Evolutionary conservation across 75 land plant species (phyloP).

Genomic region (Selaginella moellendorffii): DNA sequence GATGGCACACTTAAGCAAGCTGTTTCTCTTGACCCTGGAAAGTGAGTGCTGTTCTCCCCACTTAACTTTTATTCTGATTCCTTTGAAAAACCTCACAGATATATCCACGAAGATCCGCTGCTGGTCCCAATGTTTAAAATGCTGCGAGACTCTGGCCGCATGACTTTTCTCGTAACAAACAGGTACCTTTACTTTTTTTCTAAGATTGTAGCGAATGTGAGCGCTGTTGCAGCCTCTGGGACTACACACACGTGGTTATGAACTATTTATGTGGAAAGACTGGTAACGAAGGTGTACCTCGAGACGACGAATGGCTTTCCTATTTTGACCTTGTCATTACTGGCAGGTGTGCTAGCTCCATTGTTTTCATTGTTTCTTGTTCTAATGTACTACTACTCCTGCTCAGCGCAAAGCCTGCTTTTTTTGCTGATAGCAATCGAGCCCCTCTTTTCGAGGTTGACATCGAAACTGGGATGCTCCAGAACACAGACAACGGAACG

Average conservation of each 20-base stretch:
- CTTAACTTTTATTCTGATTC: neutral
- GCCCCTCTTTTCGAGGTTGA: slow-evolving; percentile 87
- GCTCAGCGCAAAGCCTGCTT: slow-evolving; percentile 69
- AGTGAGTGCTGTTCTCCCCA: neutral
- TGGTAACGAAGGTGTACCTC: slow-evolving; percentile 20
- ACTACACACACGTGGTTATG: slow-evolving; percentile 95
- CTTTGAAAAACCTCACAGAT: neutral
- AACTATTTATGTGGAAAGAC: slow-evolving; percentile 60
- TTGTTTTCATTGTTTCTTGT: slow-evolving; percentile 12
- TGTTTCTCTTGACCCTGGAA: slow-evolving; percentile 9
- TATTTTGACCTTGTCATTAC: slow-evolving; percentile 94
- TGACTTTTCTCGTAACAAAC: slow-evolving; percentile 9
- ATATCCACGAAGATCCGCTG: neutral
- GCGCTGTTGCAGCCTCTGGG: slow-evolving; percentile 75
- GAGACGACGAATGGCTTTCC: slow-evolving; percentile 68
- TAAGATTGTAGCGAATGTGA: neutral
- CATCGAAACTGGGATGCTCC: slow-evolving; percentile 78
- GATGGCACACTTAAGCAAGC: slow-evolving; percentile 6
- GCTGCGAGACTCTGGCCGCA: slow-evolving; percentile 9
- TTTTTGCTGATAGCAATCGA: slow-evolving; percentile 85
- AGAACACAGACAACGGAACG: slow-evolving; percentile 86
- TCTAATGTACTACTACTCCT: neutral
- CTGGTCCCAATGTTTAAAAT: slow-evolving; percentile 6
- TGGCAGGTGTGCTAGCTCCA: slow-evolving; percentile 47
- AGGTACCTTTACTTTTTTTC: neutral